phyloP scores from a whole-genome alignment of 306 rosid genomes.

The Lathyrus sativus region DNA sequence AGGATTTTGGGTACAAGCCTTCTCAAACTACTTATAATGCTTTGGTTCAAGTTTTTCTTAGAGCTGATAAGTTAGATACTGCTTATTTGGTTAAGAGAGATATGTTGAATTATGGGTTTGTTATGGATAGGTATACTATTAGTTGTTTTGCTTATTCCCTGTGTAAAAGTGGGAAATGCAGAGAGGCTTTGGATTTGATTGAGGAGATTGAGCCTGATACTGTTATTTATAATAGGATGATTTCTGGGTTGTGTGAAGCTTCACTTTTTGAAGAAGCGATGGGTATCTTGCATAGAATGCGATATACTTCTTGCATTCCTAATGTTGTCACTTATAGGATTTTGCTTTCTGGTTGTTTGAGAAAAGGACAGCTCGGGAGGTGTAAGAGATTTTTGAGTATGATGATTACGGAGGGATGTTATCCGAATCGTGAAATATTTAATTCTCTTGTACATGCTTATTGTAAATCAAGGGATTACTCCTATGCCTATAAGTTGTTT shows the following conservation, averaged over 20 bases:
- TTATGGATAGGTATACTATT: constrained; percentile 64
- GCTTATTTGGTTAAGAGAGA: constrained; percentile 75
- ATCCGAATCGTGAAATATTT: constrained; percentile 71
- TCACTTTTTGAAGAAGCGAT: constrained; percentile 81
- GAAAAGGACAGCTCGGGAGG: constrained; percentile 69
- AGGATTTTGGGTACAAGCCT: constrained; percentile 79
- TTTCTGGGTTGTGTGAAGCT: constrained; percentile 81
- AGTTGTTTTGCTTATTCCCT: constrained; percentile 64
- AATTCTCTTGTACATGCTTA: constrained; percentile 76
- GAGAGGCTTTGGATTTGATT: constrained; percentile 63
- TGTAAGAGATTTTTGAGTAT: constrained; percentile 82
- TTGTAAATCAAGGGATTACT: constrained; percentile 66
- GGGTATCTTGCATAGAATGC: constrained; percentile 69
- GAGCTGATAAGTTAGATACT: constrained; percentile 64
- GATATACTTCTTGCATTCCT: constrained; percentile 74
- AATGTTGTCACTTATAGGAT: constrained; percentile 66
- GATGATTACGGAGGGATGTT: constrained; percentile 88
- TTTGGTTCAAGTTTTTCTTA: constrained; percentile 71
- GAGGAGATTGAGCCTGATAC: constrained; percentile 66
- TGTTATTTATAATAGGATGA: constrained; percentile 67
- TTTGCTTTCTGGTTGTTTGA: constrained; percentile 75
- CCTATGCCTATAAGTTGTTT: constrained; percentile 74
- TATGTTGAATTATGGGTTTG: constrained; percentile 65
- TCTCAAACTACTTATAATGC: constrained; percentile 64
- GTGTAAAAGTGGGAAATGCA: constrained; percentile 65